Conservation (phyloP, 352 stramenopile species). For the Globisporangium nodosum region DNA sequence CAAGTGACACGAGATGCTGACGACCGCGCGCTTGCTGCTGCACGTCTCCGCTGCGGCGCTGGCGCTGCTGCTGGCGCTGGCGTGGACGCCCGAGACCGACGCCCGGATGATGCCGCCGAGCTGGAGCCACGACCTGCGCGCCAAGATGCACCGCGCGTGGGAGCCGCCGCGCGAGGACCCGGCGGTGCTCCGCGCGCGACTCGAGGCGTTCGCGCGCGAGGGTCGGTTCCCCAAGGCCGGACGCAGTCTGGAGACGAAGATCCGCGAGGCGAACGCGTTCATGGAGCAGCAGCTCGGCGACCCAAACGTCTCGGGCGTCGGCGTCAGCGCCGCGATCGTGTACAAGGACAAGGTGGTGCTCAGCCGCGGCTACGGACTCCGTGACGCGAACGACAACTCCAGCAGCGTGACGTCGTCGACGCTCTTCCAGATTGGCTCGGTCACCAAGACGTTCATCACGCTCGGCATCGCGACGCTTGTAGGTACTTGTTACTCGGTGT, state of each 20-base stretch:
- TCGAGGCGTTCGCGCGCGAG: constrained; percentile 27
- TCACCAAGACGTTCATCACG: constrained; percentile 61
- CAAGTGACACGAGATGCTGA: background rate
- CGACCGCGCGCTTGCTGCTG: background rate
- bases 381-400: constrained; percentile 22
- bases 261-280: constrained; percentile 34
- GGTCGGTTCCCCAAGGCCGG: constrained; percentile 29
- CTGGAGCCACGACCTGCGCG: constrained; percentile 10
- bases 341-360: constrained; percentile 41
- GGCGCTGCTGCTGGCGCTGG: constrained; percentile 1
- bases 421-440: constrained; percentile 68
- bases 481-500: background rate
- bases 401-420: constrained; percentile 32
- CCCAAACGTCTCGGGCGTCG: constrained; percentile 28
- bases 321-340: constrained; percentile 37
- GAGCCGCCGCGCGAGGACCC: background rate
- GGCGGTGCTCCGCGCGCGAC: constrained; percentile 18
- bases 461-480: constrained; percentile 37
- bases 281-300: constrained; percentile 36
- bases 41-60: background rate
- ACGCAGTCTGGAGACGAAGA: constrained; percentile 35
- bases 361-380: constrained; percentile 36
- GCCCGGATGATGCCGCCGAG: constrained; percentile 5
- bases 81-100: background rate
- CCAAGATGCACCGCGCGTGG: constrained; percentile 12